phyloP scores from a whole-genome alignment of 2,329 filamentous ascomycete species.

The Fusarium concolor region DNA sequence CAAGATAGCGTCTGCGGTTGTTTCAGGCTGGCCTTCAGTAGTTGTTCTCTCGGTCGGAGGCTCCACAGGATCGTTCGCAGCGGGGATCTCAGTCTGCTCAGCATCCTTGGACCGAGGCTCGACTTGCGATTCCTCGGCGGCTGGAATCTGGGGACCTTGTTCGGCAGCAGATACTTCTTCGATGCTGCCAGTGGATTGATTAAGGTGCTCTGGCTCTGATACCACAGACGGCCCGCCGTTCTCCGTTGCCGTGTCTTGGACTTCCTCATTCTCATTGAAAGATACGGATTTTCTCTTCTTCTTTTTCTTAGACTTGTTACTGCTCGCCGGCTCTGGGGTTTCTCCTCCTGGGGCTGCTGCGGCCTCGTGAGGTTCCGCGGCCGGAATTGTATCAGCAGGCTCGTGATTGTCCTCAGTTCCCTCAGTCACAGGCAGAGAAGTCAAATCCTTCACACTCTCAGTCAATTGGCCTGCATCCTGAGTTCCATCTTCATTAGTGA shows the following conservation, averaged over 20 bases:
- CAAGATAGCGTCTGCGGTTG: background rate
- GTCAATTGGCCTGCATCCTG: background rate
- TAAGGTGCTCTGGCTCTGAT: slow-evolving; percentile 24
- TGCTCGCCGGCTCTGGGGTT: slow-evolving; percentile 13
- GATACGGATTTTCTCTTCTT: slow-evolving; percentile 48
- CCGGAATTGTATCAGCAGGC: background rate
- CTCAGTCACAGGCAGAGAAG: background rate
- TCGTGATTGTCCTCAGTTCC: background rate
- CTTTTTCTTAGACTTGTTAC: slow-evolving; percentile 47
- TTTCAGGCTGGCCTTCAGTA: slow-evolving; percentile 17
- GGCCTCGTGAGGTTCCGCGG: slow-evolving; percentile 9
- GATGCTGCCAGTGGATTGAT: background rate
- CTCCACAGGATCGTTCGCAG: background rate
- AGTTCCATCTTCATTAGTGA: background rate
- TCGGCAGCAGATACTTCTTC: background rate
- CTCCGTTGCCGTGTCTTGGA: slow-evolving; percentile 19
- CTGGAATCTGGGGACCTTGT: slow-evolving; percentile 2
- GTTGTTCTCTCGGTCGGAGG: slow-evolving; percentile 1
- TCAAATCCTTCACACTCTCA: background rate
- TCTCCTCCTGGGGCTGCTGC: slow-evolving; percentile 31
- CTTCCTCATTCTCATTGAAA: slow-evolving; percentile 24
- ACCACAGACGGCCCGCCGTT: slow-evolving; percentile 11
- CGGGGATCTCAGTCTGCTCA: slow-evolving; percentile 8
- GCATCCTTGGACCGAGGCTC: background rate
- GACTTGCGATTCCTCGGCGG: background rate